phyloP scores from a whole-genome alignment of 2,329 filamentous ascomycete genomes.

The Ophiocordyceps sinensis region DNA sequence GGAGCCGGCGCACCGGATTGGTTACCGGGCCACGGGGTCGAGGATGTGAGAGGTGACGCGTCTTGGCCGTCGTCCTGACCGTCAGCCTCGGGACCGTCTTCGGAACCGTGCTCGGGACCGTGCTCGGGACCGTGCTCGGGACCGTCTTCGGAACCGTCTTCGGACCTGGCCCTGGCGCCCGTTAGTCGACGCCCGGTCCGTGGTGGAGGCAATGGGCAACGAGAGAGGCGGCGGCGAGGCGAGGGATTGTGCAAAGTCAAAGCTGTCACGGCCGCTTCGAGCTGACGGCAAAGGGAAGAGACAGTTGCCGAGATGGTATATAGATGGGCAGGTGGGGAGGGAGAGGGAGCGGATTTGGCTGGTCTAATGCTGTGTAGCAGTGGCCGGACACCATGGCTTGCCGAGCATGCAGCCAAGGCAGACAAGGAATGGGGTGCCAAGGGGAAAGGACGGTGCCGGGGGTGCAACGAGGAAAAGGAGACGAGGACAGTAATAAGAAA shows the following conservation, averaged over 20 bases:
- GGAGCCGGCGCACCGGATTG: background rate
- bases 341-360: background rate
- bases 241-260: background rate
- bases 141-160: too few relatives aligned
- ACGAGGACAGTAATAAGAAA: too few relatives aligned
- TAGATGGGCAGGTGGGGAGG: background rate
- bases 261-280: background rate
- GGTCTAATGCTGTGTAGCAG: conserved; percentile 2
- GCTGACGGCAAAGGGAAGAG: background rate
- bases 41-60: background rate
- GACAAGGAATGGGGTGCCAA: background rate
- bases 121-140: too few relatives aligned
- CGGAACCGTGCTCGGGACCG: too few relatives aligned
- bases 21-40: background rate
- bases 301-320: background rate
- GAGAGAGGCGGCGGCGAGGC: background rate
- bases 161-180: background rate
- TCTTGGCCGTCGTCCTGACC: background rate
- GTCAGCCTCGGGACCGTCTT: too few relatives aligned
- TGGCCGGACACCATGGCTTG: conserved; percentile 1
- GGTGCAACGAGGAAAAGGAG: background rate
- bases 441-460: background rate
- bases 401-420: background rate
- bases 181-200: background rate
- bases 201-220: background rate